Base-by-base conservation (phyloP, 192 early-diverging fungal genomes). In the Entophlyctis helioformis region DNA sequence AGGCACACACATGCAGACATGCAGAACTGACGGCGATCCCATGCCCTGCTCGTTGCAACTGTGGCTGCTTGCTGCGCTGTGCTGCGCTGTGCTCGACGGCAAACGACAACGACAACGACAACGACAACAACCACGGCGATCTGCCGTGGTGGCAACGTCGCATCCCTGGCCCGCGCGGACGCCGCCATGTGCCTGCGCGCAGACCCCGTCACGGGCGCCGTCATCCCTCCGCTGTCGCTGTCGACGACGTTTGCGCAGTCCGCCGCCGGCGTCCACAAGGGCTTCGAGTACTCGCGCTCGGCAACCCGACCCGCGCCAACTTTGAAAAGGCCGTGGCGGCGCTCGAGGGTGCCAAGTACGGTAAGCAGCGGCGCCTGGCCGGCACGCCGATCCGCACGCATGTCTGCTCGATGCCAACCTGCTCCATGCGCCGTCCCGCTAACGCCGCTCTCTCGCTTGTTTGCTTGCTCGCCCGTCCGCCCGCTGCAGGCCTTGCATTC, bases 231-330 rank as follows among this genome's bases (percentile, higher is more conserved):
- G 12, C 69, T 98, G 27, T 87, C 83, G 18, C 77, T 98, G 41
- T 94, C 92, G 8, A 98, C 95, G 26, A 98, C 95, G 10, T 98
- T 92, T 64, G 85, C 85, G 64, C 95, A 98, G 71, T 64, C 67
- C 25, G 71, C 80, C 20, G 90, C 92, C n/a, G 92, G 92, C 50
- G 82, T 86, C 44, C 87, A 90, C 69, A 79, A 80, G 57, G 72
- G 67, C 63, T 98, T 81, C 60, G 94, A 98, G 67, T 98, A 98
- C 64, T 86, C 89, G 33, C 84, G 94, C 38, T 85, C 84, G 90
- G 91, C n/a, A 98, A 98, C 66, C 94, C 94, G 12, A 98, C 91
- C 21, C 74, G 94, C 28, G 77, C 80, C 20, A 78, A 79, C 38
- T 79, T 96, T 46, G 87, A 84, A 73, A 75, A 60, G 12, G 91